Conservation (phyloP, 2,329 filamentous ascomycete species). For the Hypoxylon rubiginosum region DNA sequence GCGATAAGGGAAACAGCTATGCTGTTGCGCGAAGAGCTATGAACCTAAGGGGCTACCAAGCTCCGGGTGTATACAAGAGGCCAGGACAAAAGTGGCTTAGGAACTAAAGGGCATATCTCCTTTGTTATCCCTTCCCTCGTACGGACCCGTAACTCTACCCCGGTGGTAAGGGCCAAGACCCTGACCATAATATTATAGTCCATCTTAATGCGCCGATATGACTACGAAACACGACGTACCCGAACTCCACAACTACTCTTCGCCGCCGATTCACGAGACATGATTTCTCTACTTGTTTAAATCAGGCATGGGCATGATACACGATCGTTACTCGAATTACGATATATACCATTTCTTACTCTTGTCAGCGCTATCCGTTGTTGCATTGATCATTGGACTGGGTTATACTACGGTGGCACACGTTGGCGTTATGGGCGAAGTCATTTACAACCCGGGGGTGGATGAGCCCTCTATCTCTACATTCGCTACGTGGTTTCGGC, state of each 20-base stretch:
- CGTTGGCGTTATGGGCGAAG: slow-evolving; percentile 43
- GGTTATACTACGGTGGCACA: slow-evolving; percentile 41
- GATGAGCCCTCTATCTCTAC: slow-evolving; percentile 39
- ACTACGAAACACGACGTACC: slow-evolving; percentile 11
- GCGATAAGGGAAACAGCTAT: no score
- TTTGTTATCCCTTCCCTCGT: no score
- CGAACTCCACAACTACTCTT: slow-evolving; percentile 9
- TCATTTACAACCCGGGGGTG: slow-evolving; percentile 39
- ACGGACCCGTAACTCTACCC: no score
- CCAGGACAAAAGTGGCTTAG: no score
- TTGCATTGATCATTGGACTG: slow-evolving; percentile 40
- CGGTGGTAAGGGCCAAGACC: background rate
- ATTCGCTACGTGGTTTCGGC: slow-evolving; percentile 50
- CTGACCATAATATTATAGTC: background rate
- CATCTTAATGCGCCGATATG: slow-evolving; percentile 6
- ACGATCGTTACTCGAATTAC: slow-evolving; percentile 41
- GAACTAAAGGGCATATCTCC: no score
- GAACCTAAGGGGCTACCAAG: no score
- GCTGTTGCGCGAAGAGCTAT: no score
- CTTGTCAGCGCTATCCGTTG: slow-evolving; percentile 23
- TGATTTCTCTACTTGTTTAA: slow-evolving; percentile 32
- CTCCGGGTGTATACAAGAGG: no score
- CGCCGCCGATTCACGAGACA: slow-evolving; percentile 28
- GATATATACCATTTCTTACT: slow-evolving; percentile 40
- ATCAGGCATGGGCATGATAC: slow-evolving; percentile 40